These are phyloP conservation scores for Diddensiella transvaalensis DNA, from an alignment of 805 yeast species.

Conservation along the genomic window DNA sequence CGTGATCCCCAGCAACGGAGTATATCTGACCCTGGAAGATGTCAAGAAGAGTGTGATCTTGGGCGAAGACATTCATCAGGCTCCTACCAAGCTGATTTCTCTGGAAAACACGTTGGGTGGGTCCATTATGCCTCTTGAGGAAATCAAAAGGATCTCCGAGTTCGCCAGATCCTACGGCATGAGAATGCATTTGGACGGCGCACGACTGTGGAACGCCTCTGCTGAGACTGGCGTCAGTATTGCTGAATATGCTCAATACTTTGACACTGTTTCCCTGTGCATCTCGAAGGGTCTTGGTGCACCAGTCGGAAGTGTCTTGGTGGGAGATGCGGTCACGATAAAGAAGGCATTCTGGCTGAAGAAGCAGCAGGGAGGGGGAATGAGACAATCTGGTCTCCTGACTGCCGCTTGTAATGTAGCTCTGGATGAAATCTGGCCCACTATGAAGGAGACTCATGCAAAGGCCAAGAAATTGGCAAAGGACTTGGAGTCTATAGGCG, in stretches of 20 bases:
- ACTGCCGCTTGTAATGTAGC: conserved; percentile 79
- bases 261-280: conserved; percentile 88
- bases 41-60: conserved; percentile 60
- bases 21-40: conserved; percentile 76
- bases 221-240: conserved; percentile 67
- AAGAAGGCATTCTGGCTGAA: conserved; percentile 77
- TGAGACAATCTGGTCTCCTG: conserved; percentile 82
- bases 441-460: conserved; percentile 49
- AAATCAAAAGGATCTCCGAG: conserved; percentile 61
- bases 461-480: conserved; percentile 47
- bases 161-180: conserved; percentile 63
- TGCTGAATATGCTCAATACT: conserved; percentile 65
- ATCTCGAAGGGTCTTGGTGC: conserved; percentile 89
- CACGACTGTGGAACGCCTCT: conserved; percentile 91
- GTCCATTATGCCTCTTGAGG: conserved; percentile 72
- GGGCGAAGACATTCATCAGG: conserved; percentile 80
- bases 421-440: conserved; percentile 65
- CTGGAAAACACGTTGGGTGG: conserved; percentile 91
- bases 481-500: conserved; percentile 38
- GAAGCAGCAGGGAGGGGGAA: conserved; percentile 92
- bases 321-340: conserved; percentile 58
- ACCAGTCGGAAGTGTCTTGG: conserved; percentile 86
- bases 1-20: conserved; percentile 71
- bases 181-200: conserved; percentile 85
- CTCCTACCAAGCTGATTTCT: conserved; percentile 82